Evolutionary conservation across 2,329 filamentous ascomycete genomes (phyloP), one percentile per base, ranked within the genome.

Genomic region (Mollisiaceae sp.): DNA sequence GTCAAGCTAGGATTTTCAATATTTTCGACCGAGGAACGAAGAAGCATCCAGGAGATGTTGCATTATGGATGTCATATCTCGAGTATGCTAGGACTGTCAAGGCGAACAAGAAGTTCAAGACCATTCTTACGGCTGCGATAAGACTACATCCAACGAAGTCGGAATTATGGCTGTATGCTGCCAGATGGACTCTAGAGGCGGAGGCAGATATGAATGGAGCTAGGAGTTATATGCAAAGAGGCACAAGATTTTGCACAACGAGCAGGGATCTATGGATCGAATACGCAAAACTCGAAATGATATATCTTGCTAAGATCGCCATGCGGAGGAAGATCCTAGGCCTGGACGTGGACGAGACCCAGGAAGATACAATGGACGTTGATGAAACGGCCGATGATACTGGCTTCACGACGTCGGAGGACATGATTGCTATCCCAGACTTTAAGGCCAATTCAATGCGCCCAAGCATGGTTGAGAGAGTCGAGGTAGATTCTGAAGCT

Each of bases 51-150:
- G 93, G 92, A 3, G 92, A 92, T 75, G 75, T 93, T 41, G 86
- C 85, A 2, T 82, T 99, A 43, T 99, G 95, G 95, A 89, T 91
- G 78, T 91, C 94, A 74, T 97, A 97, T 75, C 88, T 98, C 66
- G 86, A 90, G 65, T 98, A 92, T 77, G 89, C 92, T 18, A 85
- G 89, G 72, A 85, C 87, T 70, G 83, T 89, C 75, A 89, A 86
- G 72, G 87, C 88, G 6, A 83, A 83, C 18, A 90, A 89, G 78
- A 82, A 87, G 47, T 90, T 89, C 80, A 89, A 86, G 78, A 83
- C 82, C 66, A 81, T 86, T 70, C 83, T 89, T 79, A 88, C 86
- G 22, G 81, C 88, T 56, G 91, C 92, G 18, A 82, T 98, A 71
- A 86, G 94, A 70, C 84, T 99, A 79, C 93, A 97, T 79, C 94